Evolutionary conservation across 257 asterid species (phyloP).

Genomic region (Mitragyna speciosa): DNA sequence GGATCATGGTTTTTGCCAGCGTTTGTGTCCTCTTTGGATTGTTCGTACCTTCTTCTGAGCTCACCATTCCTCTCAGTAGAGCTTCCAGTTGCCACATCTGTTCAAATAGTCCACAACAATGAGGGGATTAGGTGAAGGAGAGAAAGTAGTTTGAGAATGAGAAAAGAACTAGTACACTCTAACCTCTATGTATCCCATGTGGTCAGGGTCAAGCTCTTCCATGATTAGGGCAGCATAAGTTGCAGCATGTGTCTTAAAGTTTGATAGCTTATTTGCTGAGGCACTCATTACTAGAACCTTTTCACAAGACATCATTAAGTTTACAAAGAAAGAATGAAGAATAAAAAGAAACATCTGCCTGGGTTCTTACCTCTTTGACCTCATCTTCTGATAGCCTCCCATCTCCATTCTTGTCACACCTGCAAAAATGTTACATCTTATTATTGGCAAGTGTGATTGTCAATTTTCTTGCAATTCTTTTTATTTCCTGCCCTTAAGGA

Average conservation of each 20-base stretch:
- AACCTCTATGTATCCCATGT: constrained; percentile 83
- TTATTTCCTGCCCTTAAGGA: background rate
- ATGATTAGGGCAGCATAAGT: constrained; percentile 78
- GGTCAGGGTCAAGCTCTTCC: constrained; percentile 97
- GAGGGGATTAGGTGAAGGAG: background rate
- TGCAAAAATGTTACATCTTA: constrained; percentile 24
- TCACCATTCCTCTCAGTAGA: constrained; percentile 67
- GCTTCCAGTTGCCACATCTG: constrained; percentile 95
- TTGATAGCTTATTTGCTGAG: constrained; percentile 79
- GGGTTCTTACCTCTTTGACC: constrained; percentile 70
- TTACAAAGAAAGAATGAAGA: constrained; percentile 8
- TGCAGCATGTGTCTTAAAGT: constrained; percentile 66
- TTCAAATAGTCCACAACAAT: constrained; percentile 1
- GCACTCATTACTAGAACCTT: constrained; percentile 96
- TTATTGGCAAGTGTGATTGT: background rate
- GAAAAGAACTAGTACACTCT: background rate
- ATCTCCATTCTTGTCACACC: constrained; percentile 99
- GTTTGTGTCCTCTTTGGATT: constrained; percentile 39
- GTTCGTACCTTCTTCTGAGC: constrained; percentile 36
- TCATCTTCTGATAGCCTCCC: constrained; percentile 91
- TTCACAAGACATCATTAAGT: constrained; percentile 21
- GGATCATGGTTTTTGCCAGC: constrained; percentile 84
- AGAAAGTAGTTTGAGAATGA: background rate
- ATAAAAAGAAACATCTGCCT: background rate
- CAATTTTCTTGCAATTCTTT: background rate